Evolutionary conservation across 495 filamentous ascomycete genomes (phyloP).

Genomic region (Rhypophila decipiens): DNA sequence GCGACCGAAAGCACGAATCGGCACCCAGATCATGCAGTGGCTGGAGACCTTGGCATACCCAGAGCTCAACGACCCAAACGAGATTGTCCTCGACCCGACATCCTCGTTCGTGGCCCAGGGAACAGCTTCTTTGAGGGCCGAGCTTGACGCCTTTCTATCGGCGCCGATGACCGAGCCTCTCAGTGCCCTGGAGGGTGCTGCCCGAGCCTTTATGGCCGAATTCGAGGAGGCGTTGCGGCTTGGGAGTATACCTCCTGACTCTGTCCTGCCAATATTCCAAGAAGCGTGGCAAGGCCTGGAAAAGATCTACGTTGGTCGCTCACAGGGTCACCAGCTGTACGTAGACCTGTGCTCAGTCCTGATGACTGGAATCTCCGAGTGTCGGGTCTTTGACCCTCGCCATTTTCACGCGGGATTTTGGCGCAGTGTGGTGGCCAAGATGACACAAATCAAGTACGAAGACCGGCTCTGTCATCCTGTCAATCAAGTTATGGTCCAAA

Average conservation of each 20-base stretch:
- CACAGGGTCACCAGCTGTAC: constrained; percentile 1
- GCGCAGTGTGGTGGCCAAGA: too few species aligned
- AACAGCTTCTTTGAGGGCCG: neutral
- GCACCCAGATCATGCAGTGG: too few species aligned
- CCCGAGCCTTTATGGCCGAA: constrained; percentile 5
- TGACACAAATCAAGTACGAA: too few species aligned
- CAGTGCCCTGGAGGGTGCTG: neutral
- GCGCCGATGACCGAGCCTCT: constrained; percentile 1
- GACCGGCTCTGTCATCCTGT: too few species aligned
- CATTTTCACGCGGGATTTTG: too few species aligned
- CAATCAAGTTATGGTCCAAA: too few species aligned
- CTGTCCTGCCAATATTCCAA: neutral
- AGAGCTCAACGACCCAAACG: neutral
- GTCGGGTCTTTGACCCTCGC: too few species aligned
- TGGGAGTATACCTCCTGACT: constrained; percentile 7
- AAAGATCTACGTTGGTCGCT: neutral
- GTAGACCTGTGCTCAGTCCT: constrained; percentile 12
- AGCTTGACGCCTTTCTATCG: constrained; percentile 6
- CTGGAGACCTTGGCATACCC: neutral
- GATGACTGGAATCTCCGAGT: too few species aligned
- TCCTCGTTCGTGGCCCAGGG: neutral
- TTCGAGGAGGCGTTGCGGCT: constrained; percentile 10
- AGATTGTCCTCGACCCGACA: neutral
- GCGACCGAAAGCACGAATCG: too few species aligned
- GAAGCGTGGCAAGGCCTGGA: constrained; percentile 14